These are phyloP conservation scores for Isabelozyma heimii DNA, from an alignment of 805 yeast species.

Conservation along the genomic window DNA sequence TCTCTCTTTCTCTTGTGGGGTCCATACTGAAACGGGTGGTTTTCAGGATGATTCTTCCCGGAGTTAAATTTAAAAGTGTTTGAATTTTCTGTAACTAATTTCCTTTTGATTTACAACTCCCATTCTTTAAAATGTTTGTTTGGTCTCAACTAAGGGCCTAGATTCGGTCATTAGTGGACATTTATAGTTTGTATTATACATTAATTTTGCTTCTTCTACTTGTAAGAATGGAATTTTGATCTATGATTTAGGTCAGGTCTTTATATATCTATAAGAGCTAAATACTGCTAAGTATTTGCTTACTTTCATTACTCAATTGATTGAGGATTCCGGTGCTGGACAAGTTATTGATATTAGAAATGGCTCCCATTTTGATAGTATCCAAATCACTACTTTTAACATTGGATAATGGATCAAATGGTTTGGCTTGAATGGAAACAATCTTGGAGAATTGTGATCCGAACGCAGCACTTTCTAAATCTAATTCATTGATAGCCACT, in stretches of 20 bases:
- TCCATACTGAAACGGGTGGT: background rate
- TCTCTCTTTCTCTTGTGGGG: background rate
- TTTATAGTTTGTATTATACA: background rate
- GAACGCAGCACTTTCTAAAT: constrained; percentile 67
- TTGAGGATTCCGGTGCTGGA: constrained; percentile 19
- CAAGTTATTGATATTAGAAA: constrained; percentile 25
- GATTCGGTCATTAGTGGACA: background rate
- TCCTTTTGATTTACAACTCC: background rate
- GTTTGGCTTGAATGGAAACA: constrained; percentile 55
- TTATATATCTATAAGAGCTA: background rate
- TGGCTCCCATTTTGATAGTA: constrained; percentile 24
- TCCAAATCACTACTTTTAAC: constrained; percentile 37
- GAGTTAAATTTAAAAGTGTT: too few species aligned
- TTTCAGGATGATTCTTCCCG: too few species aligned
- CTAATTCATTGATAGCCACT: constrained; percentile 46
- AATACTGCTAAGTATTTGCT: constrained; percentile 5
- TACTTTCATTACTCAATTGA: constrained; percentile 21
- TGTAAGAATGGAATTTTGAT: too few species aligned
- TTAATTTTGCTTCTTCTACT: background rate
- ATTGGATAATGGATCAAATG: constrained; percentile 69
- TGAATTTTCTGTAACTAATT: background rate
- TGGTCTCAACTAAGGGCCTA: background rate
- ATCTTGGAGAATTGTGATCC: constrained; percentile 84
- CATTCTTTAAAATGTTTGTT: background rate
- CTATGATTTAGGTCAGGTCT: too few species aligned